These are phyloP conservation scores for Begonia peltatifolia DNA, from an alignment of 306 rosid species.

Conservation along the genomic window DNA sequence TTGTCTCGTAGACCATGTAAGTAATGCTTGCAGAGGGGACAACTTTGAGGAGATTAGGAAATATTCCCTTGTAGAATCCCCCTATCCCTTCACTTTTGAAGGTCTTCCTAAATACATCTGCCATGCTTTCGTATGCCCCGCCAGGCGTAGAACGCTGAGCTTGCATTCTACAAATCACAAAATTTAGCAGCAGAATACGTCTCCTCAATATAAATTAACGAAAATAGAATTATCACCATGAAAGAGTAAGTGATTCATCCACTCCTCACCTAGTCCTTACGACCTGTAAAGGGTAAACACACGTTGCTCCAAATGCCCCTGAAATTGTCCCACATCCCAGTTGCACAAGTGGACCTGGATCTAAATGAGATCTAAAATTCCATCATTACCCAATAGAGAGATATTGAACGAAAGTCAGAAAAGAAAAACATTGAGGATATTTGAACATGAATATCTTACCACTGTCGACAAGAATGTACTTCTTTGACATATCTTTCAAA, in stretches of 20 bases:
- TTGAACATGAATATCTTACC: constrained; percentile 27
- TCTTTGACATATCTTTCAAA: constrained; percentile 79
- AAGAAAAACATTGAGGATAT: not conserved
- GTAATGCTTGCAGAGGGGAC: constrained; percentile 95
- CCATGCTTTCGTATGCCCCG: constrained; percentile 54
- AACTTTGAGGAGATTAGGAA: constrained; percentile 88
- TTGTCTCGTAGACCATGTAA: constrained; percentile 74
- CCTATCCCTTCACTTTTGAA: constrained; percentile 46
- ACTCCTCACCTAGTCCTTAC: constrained; percentile 67
- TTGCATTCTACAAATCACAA: constrained; percentile 60
- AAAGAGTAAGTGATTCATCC: constrained; percentile 7
- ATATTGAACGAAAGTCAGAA: constrained; percentile 2
- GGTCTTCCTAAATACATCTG: constrained; percentile 82
- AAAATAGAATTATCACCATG: constrained; percentile 9
- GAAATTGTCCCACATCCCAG: constrained; percentile 92
- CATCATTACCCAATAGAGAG: constrained; percentile 3
- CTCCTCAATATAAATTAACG: constrained; percentile 10
- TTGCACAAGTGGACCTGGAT: constrained; percentile 87
- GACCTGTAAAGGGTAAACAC: constrained; percentile 93
- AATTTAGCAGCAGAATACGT: constrained; percentile 4
- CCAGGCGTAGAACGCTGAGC: constrained; percentile 38
- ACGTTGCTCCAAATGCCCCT: constrained; percentile 89
- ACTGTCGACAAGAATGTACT: constrained; percentile 51
- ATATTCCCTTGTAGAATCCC: constrained; percentile 91
- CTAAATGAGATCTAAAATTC: constrained; percentile 24